phyloP scores from a whole-genome alignment of 208 protist species.

The Trypanosoma rangeli region DNA sequence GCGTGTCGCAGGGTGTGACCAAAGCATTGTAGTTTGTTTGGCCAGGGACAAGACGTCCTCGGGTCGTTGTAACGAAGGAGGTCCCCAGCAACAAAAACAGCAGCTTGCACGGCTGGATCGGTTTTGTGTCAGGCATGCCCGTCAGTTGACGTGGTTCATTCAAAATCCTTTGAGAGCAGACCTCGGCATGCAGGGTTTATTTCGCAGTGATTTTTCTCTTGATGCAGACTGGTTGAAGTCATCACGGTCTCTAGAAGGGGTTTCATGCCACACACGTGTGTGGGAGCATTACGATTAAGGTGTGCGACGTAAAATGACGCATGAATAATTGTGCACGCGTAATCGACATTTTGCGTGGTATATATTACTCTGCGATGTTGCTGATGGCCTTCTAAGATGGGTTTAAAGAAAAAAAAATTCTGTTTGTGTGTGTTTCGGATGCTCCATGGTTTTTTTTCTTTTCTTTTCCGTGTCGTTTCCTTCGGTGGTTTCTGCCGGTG shows the following conservation, averaged over 20 bases:
- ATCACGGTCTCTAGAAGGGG: slow-evolving; percentile 14
- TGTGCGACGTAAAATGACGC: not conserved
- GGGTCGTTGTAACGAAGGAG: not conserved
- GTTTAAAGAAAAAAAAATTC: too few species aligned
- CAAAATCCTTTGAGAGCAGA: not conserved
- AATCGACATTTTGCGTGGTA: not conserved
- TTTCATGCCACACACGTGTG: slow-evolving; percentile 24
- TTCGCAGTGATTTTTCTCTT: slow-evolving; percentile 16
- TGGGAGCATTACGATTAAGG: slow-evolving; percentile 43
- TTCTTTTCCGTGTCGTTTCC: slow-evolving; percentile 6
- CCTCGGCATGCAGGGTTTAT: not conserved
- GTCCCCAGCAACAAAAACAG: not conserved
- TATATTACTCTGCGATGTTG: not conserved
- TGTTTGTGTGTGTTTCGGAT: not conserved
- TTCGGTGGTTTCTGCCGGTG: not conserved
- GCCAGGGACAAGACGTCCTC: not conserved
- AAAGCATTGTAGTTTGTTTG: slow-evolving; percentile 61
- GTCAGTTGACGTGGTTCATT: slow-evolving; percentile 11
- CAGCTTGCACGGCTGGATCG: not conserved
- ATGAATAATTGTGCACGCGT: not conserved
- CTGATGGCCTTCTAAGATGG: too few species aligned
- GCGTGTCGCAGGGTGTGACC: slow-evolving; percentile 55
- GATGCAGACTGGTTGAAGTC: slow-evolving; percentile 34
- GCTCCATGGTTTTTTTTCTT: not conserved
- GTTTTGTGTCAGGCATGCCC: slow-evolving; percentile 13